Evolutionary conservation across 306 rosid species (phyloP), one percentile per base, ranked within the genome.

Genomic region (Dryas drummondii): DNA sequence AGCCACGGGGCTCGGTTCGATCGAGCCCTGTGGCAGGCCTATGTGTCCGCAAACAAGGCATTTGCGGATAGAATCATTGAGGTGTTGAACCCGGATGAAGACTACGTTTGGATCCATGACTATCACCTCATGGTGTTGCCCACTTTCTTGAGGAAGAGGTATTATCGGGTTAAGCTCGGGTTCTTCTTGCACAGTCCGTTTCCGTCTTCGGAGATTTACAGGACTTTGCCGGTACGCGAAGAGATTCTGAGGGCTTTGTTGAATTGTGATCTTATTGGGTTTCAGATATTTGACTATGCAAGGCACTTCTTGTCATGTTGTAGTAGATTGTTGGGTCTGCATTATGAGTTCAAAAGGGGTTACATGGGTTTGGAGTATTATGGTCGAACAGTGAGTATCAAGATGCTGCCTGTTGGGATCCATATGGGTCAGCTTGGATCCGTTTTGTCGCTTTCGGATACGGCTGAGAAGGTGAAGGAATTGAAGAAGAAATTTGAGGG

Each of bases 71-170:
- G 83, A 79, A 86, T 91, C 27, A 87, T 81, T 13, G 90, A 82
- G 81, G 82, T 91, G 12, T 66, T 88, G 1, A 89, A 87, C 82
- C 89, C 90, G 0, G 89, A 91, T 7, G 84, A 85, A 15, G 97
- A 91, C 75, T 89, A 49, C 67, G 90, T 91, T 10, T 91, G 97
- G 97, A 75, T 91, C 12, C 94, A 91, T 17, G 93, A 91, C 51
- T 91, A 91, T 58, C 94, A 91, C 60, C 97, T 91, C 32, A 85
- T 91, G 92, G 73, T 88, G 22, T 32, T 91, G 2, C 96, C 96
- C 6, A 88, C 93, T 17, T 67, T 86, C 5, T 68, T 91, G 57
- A 78, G 96, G 58, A 86, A 73, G 62, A 81, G 87, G 4, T 85
- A 79, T 51, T 87, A 81, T 17, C 73, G 90, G 0, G 86, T 88